Base-by-base conservation (phyloP, 73 alveolate species). In the Uronychia setigera region DNA sequence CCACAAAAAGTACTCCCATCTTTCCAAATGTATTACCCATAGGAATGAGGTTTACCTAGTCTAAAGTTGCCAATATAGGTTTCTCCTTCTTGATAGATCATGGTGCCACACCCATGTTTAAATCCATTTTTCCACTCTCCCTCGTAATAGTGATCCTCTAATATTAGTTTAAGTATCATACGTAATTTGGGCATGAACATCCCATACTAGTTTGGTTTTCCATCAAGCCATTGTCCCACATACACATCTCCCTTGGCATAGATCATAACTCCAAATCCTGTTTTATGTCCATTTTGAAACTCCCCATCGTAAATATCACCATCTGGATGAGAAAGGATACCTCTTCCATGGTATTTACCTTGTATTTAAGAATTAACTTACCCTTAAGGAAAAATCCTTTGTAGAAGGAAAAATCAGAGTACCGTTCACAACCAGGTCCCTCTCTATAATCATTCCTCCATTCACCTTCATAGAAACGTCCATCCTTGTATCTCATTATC, bases 21-120 rank as follows among this genome's bases (percentile, higher is more conserved):
- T 46, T 19, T 46, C 67, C 67, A 46, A 19, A 46, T 46, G 67
- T 46, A 46, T 19, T 46, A 46, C 31, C 99, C 99, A 60, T 97
- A 97, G 31, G 99, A 99, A 93, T 97, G 99, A 90, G 96, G 87
- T 86, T 94, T 82, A 57, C 98, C 99, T 87, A 92, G 92, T 88
- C 96, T 97, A 96, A 98, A 96, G 35, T 96, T 92, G 0, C 99
- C 99, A 83, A 93, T 82, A 79, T 93, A 96, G 31, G 83, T 97
- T 28, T 94, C 98, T 58, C 93, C 92, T 33, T 89, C 91, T 58
- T 81, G 79, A 87, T 87, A 96, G 26, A 78, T 85, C 97, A 96
- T 92, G 74, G 83, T 82, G 29, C 99, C 99, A 27, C 89, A 94
- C 26, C 99, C 99, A 79, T 89, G 92, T 59, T 93, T 95, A 59